A percentile compares a stretch with the other conserved stretches of the same genome.
Evolutionary conservation across 371 early-diverging fungal genomes (phyloP).

Genomic region (Umbelopsis sp.): DNA sequence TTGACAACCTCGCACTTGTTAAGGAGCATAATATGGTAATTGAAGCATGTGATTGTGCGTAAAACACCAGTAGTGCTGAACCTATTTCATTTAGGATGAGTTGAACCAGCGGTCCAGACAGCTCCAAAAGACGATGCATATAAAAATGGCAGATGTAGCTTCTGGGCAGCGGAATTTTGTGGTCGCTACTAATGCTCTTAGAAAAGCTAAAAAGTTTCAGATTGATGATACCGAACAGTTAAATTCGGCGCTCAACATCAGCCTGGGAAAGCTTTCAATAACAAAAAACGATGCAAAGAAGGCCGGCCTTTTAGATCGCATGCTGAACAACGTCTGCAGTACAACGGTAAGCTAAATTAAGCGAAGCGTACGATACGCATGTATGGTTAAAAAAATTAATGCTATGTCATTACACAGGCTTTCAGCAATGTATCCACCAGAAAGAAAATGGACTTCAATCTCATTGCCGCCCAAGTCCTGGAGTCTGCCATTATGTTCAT

Average conservation of each 20-base stretch:
- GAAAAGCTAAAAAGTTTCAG: conserved; percentile 9
- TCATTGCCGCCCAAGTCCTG: background rate
- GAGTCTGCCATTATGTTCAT: background rate
- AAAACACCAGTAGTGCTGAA: too few species aligned
- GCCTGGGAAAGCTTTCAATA: background rate
- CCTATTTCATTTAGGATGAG: background rate
- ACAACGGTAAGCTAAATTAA: background rate
- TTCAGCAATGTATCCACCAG: background rate
- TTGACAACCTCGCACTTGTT: conserved; percentile 26
- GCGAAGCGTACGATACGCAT: background rate
- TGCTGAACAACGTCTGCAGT: conserved; percentile 1
- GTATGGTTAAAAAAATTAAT: background rate
- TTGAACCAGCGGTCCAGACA: background rate
- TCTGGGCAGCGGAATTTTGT: conserved; percentile 6
- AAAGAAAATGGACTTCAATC: conserved; percentile 2
- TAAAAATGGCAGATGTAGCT: conserved; percentile 8
- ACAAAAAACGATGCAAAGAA: background rate
- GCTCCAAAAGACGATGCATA: conserved; percentile 3
- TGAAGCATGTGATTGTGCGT: background rate
- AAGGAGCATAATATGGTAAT: background rate
- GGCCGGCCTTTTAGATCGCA: background rate
- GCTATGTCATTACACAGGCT: background rate
- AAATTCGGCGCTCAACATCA: background rate
- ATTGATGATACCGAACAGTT: background rate
- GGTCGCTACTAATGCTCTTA: background rate